Evolutionary conservation across 768 basidiomycete species (phyloP), one percentile per base, ranked within the genome.

Genomic region (Mycena leptocephala): DNA sequence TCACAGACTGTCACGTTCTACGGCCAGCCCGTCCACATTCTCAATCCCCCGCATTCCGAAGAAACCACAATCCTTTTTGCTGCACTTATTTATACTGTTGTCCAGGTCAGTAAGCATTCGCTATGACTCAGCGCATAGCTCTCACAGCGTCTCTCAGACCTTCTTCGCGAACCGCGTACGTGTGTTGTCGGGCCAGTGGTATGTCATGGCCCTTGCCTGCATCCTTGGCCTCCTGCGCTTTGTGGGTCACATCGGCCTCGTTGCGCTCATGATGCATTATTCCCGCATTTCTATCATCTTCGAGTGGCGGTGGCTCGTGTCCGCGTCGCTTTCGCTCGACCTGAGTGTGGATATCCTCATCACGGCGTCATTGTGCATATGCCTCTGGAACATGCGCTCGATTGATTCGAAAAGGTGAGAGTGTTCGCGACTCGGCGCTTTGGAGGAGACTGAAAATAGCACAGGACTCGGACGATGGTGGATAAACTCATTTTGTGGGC

Each of bases 121-220:
- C 14, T 22, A n/a, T 26, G 0, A 20, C 16, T 46, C 35, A n/a
- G 16, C 13, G 30, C 20, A 8, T 3, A 18, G 13, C 8, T 20
- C 16, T 39, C 43, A n/a, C 9, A 28, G 18, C 22, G 9, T 48
- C 7, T 22, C 18, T 7, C 35, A 72, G 70, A 32, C 24, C 39
- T 72, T 72, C 35, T 72, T 72, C 16, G 70, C 62, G 11, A 72
- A 72, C 48, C 61, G 70, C 10, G 51, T 72, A 7, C 62, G 70
- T 20, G 26, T 56, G 3, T 53, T 72, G 10, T 72, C 70, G 0
- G 70, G 70, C 13, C 33, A 28, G 3, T 63, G 35, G 70, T 56
- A 72, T 51, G 30, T 46, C 53, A 72, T 64, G 62, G 53, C 39
- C 3, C 30, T 72, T 24, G 70, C 62, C 4, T 65, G 39, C 33